Percentiles rank a stretch among this genome's conserved stretches.
These are phyloP conservation scores for Rutstroemia sp. DNA, from an alignment of 2,329 filamentous ascomycete genomes.

Conservation along the genomic window DNA sequence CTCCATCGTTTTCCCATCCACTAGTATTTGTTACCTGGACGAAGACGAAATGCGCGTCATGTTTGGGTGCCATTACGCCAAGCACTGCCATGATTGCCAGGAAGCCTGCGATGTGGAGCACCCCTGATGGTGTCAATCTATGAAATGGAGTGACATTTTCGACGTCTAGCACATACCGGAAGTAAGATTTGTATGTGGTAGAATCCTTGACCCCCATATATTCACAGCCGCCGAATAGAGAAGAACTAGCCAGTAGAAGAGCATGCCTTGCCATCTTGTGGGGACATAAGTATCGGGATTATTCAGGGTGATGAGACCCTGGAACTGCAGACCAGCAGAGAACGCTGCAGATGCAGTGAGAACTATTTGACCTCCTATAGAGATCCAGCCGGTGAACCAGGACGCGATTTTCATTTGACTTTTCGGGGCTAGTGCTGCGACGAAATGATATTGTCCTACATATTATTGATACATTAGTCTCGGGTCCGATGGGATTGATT, in stretches of 20 bases:
- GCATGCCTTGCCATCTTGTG: slow-evolving; percentile 37
- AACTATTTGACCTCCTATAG: slow-evolving; percentile 39
- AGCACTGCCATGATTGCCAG: slow-evolving; percentile 33
- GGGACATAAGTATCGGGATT: slow-evolving; percentile 33
- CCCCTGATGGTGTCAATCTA: neutral
- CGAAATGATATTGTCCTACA: slow-evolving; percentile 50
- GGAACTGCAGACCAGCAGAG: slow-evolving; percentile 37
- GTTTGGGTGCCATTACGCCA: slow-evolving; percentile 38
- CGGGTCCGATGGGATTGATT: neutral
- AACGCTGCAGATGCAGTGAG: slow-evolving; percentile 42
- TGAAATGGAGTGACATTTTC: neutral
- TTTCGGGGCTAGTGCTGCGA: slow-evolving; percentile 43
- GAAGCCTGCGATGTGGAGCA: slow-evolving; percentile 32
- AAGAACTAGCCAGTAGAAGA: slow-evolving; percentile 40
- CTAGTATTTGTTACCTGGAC: slow-evolving; percentile 38
- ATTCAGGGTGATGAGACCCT: slow-evolving; percentile 38
- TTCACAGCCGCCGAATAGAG: slow-evolving; percentile 28
- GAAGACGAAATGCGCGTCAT: slow-evolving; percentile 37
- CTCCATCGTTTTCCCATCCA: slow-evolving; percentile 37
- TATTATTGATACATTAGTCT: neutral
- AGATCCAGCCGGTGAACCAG: slow-evolving; percentile 40
- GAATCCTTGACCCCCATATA: slow-evolving; percentile 17
- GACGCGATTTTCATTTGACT: slow-evolving; percentile 31
- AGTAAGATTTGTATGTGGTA: slow-evolving; percentile 33
- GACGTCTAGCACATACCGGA: slow-evolving; percentile 23